Conservation (phyloP, 345 rosid species). For the Aurinia saxatilis region DNA sequence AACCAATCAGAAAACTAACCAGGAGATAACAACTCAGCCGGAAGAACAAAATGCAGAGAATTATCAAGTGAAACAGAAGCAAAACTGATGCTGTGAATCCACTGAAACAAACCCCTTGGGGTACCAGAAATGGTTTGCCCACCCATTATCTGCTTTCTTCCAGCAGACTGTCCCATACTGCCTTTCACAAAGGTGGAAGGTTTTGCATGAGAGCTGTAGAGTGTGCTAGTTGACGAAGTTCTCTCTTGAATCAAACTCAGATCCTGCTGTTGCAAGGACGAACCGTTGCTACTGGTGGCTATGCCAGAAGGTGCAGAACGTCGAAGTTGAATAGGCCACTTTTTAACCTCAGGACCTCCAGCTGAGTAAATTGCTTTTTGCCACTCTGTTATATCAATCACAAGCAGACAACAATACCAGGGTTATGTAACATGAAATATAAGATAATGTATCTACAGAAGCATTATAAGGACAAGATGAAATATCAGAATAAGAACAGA, state of each 20-base stretch:
- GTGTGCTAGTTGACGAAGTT: constrained; percentile 71
- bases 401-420: constrained; percentile 5
- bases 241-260: constrained; percentile 91
- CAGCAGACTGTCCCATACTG: constrained; percentile 62
- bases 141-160: constrained; percentile 74
- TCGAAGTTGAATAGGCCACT: constrained; percentile 91
- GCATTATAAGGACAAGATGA: not conserved
- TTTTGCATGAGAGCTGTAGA: constrained; percentile 80
- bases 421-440: not conserved
- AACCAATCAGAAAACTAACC: constrained; percentile 41
- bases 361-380: constrained; percentile 92
- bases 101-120: constrained; percentile 87
- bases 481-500: not conserved
- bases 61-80: constrained; percentile 77
- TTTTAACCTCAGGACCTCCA: constrained; percentile 86
- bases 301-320: constrained; percentile 80
- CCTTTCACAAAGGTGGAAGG: constrained; percentile 85
- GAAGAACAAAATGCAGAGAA: constrained; percentile 68
- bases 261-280: constrained; percentile 85
- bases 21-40: constrained; percentile 64
- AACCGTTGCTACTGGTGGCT: constrained; percentile 58
- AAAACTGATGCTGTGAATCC: constrained; percentile 96
- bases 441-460: not conserved
- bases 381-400: constrained; percentile 65
- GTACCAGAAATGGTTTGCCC: constrained; percentile 60